Percentiles rank a stretch among this genome's conserved stretches.
Conservation (phyloP, 148 eudicot species). For the Vaccinium darrowii region DNA sequence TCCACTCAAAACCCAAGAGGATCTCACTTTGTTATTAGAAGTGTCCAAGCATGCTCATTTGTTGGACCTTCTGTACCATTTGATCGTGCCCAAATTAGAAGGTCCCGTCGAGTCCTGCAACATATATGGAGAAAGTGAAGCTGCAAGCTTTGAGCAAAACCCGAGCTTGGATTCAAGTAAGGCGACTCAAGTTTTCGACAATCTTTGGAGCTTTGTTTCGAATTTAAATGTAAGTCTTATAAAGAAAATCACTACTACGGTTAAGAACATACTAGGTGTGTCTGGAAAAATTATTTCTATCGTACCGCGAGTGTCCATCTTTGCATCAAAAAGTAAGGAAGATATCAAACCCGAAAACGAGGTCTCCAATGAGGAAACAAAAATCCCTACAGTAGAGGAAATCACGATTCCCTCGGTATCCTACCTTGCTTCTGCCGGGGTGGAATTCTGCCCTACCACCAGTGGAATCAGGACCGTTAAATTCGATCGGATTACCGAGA, state of each 20-base stretch:
- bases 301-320: conserved; percentile 7
- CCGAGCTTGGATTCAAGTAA: background rate
- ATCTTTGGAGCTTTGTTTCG: background rate
- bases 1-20: conserved; percentile 27
- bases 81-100: conserved; percentile 27
- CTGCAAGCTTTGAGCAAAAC: background rate
- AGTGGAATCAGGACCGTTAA: conserved; percentile 8
- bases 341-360: background rate
- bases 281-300: conserved; percentile 17
- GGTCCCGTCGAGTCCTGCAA: background rate
- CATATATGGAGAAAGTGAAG: background rate
- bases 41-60: conserved; percentile 32
- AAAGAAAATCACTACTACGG: conserved; percentile 3
- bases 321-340: conserved; percentile 7
- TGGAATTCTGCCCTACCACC: conserved; percentile 20
- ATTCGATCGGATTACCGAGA: background rate
- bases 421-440: conserved; percentile 21
- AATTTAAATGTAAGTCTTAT: background rate
- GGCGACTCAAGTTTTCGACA: background rate
- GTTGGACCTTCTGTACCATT: conserved; percentile 47
- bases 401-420: conserved; percentile 48
- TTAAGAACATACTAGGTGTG: conserved; percentile 6
- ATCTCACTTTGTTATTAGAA: background rate
- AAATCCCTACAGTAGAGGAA: conserved; percentile 33
- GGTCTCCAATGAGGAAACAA: background rate